phyloP scores from a whole-genome alignment of 495 filamentous ascomycete species.

The Cudoniella acicularis region DNA sequence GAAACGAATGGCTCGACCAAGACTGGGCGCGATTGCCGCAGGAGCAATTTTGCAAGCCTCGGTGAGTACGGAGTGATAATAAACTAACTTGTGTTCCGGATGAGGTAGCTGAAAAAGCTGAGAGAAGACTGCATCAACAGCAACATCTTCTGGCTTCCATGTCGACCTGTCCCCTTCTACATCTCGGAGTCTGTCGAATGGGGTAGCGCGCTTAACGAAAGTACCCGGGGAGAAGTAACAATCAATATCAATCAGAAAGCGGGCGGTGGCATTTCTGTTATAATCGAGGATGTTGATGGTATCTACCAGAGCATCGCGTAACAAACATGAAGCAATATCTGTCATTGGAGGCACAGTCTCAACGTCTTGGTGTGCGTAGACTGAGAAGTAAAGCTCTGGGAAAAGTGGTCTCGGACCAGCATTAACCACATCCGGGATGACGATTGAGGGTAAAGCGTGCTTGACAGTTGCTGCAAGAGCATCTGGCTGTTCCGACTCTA shows the following conservation, averaged over 20 bases:
- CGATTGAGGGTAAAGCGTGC: slow-evolving; percentile 70
- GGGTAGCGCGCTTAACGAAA: slow-evolving; percentile 88
- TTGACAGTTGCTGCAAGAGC: slow-evolving; percentile 60
- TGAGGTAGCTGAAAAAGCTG: slow-evolving; percentile 85
- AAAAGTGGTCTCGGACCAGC: slow-evolving; percentile 74
- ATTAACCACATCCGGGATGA: slow-evolving; percentile 68
- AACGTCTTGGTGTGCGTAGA: slow-evolving; percentile 83
- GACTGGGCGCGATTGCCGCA: slow-evolving; percentile 89
- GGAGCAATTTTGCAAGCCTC: slow-evolving; percentile 94
- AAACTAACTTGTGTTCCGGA: slow-evolving; percentile 91
- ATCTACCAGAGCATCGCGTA: slow-evolving; percentile 84
- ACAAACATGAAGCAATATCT: slow-evolving; percentile 71
- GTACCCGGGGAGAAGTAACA: slow-evolving; percentile 85
- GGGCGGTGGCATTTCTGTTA: slow-evolving; percentile 83
- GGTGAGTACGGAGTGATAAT: slow-evolving; percentile 91
- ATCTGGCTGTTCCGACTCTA: slow-evolving; percentile 45
- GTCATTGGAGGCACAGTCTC: slow-evolving; percentile 82
- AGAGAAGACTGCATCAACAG: slow-evolving; percentile 94
- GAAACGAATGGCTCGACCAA: slow-evolving; percentile 90
- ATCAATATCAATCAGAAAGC: slow-evolving; percentile 88
- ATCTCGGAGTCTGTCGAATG: slow-evolving; percentile 84
- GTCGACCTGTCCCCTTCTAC: slow-evolving; percentile 64
- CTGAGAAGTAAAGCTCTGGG: slow-evolving; percentile 90
- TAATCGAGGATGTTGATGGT: slow-evolving; percentile 93
- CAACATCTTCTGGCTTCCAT: slow-evolving; percentile 98